Base-by-base conservation (phyloP, 163 green algal species). In the Scenedesmus sp. region DNA sequence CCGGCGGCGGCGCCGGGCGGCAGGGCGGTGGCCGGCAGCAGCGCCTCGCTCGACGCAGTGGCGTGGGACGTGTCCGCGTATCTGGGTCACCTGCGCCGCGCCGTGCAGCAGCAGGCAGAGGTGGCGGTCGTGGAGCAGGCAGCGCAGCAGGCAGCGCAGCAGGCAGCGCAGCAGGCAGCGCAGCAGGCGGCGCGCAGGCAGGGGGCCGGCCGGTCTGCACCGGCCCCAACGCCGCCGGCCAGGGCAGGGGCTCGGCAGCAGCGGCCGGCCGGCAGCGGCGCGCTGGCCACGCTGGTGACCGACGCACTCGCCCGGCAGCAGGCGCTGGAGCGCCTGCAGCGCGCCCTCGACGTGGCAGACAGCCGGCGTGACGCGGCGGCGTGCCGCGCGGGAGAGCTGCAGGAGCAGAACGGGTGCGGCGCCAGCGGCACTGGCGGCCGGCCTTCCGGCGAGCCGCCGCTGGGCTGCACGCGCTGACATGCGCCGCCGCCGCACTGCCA, bases 321-420 rank as follows among this genome's bases (percentile, higher is more conserved):
- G 58, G 75, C 53, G 18, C 13, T 89, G 70, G 83, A 83, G 11
- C 56, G 54, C 29, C 36, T 92, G 28, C 70, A 87, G 31, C 63
- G 80, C n/a, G 31, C 42, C 22, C 42, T 77, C 17, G 82, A 92
- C 39, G 45, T 29, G 7, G 36, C 80, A 13, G 82, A 86, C 14
- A 60, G 42, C 15, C 50, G 77, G 34, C 0, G 22, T 0, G 80
- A 91, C 78, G 56, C 87, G 20, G 70, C 82, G 24, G 66, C 31
- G 0, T 86, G 77, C 81, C 65, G 82, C 36, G 14, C 87, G 36
- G 33, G 48, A 3, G 87, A 91, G 4, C 24, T 80, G 60, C 45
- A 57, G 45, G 62, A 69, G 10, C 58, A 74, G 3, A 83, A 81
- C 60, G 65, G 80, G 50, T 81, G 50, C 3, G 73, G 7, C 14